Evolutionary conservation across 176 grass and related monocot genomes (phyloP), one percentile per base, ranked within the genome.

Genomic region (Oryza australiensis): DNA sequence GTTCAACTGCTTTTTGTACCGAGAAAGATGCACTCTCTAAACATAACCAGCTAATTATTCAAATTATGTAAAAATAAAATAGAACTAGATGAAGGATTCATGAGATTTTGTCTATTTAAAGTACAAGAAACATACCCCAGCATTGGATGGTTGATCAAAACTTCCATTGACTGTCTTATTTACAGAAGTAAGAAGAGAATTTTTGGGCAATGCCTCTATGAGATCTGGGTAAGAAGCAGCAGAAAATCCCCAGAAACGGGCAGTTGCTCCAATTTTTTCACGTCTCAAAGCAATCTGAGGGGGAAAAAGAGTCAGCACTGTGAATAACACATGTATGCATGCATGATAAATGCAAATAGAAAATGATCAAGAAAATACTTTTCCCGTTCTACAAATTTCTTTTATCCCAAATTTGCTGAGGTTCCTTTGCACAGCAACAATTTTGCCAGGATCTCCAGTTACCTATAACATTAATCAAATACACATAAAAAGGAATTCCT

Each of bases 181-280:
- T 38, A 63, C 34, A 82, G 93, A 90, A 20, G 63, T 84, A 89
- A 88, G 74, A 91, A 88, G 46, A 27, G 92, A 79, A 38, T 75
- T 80, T 78, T 78, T 85, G 5, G 82, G 84, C 18, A 80, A 72
- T 42, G 57, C 29, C 62, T 85, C 40, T 78, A 91, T 86, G 64
- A 99, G 88, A 66, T 99, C 93, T 32, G 89, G 96, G 27, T 98
- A 99, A 83, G 96, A 95, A 86, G 93, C 88, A 77, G 91, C 85
- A 90, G 93, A 99, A 76, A 99, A 99, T 70, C 89, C 88, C 91
- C 96, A 99, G 80, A 99, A 99, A 53, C 87, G 96, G n/a, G 96
- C 96, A 74, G 86, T 86, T 74, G 80, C 93, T 62, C 96, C 96
- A 23, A 95, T 91, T 51, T 86, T 95, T 85, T 99, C 96, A 68